Evolutionary conservation across 805 yeast genomes (phyloP).

Genomic region (Wickerhamiella cacticola): DNA sequence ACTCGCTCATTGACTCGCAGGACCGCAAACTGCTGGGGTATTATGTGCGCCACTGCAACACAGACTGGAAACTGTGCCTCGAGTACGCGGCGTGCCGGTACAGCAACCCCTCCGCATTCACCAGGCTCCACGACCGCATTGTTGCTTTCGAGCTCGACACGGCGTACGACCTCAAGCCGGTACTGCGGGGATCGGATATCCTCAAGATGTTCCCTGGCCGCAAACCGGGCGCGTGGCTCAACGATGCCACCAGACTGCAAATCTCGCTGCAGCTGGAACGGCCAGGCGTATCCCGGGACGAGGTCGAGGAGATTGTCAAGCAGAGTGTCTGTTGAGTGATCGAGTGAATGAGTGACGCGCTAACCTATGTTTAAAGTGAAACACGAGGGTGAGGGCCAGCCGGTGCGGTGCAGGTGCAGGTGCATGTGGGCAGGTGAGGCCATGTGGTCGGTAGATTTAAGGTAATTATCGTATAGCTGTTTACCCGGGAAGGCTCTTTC

Average conservation of each 20-base stretch:
- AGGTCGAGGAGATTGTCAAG: background rate
- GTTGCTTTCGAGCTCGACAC: constrained; percentile 30
- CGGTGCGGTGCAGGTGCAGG: no score
- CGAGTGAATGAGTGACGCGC: background rate
- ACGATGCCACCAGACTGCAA: constrained; percentile 20
- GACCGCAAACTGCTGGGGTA: constrained; percentile 42
- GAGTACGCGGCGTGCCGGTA: constrained; percentile 28
- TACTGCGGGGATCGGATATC: constrained; percentile 61
- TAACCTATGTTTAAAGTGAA: background rate
- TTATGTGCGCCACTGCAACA: constrained; percentile 43
- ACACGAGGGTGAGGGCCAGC: background rate
- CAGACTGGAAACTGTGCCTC: constrained; percentile 37
- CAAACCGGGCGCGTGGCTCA: constrained; percentile 86
- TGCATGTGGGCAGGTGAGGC: no score
- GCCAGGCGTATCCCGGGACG: background rate
- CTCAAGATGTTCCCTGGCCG: constrained; percentile 34
- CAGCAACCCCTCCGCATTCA: constrained; percentile 29
- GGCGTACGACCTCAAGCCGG: constrained; percentile 44
- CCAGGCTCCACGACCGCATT: constrained; percentile 25
- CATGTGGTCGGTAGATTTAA: no score
- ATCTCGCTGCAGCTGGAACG: constrained; percentile 4
- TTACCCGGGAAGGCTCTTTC: no score
- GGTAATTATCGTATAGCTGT: no score
- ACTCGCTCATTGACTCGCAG: constrained; percentile 22
- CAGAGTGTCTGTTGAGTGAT: no score